A percentile compares a stretch with the other conserved stretches of the same genome.
These are phyloP conservation scores for Pseudopediastrum boryanum DNA, from an alignment of 139 green algal genomes.

Conservation along the genomic window DNA sequence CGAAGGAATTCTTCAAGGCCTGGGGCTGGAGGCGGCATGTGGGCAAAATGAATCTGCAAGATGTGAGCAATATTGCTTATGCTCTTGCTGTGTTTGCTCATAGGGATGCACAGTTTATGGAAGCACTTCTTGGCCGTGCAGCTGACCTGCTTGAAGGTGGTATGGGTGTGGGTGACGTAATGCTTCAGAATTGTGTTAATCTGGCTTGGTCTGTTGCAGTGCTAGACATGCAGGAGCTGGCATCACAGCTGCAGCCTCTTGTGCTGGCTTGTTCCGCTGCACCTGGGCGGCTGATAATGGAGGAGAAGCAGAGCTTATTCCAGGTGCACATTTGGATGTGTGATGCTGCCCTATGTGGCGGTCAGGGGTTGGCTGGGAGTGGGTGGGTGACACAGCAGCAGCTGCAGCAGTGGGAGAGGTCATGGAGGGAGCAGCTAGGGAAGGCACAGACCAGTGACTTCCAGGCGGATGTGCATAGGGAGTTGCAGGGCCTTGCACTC, in stretches of 20 bases:
- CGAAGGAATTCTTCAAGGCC: no score
- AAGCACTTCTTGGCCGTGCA: not conserved
- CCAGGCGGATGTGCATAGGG: not conserved
- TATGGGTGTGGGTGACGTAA: not conserved
- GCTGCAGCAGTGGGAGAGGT: not conserved
- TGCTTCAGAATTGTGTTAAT: no score
- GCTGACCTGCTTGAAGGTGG: not conserved
- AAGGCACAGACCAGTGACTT: not conserved
- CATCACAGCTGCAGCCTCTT: not conserved
- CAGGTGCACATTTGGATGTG: constrained; percentile 2
- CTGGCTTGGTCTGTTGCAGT: constrained; percentile 4
- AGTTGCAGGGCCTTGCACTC: not conserved
- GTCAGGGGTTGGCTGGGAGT: not conserved
- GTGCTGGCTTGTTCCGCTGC: no score
- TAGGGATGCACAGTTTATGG: not conserved
- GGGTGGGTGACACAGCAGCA: constrained; percentile 1
- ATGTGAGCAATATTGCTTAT: not conserved
- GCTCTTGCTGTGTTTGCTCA: no score
- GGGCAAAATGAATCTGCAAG: not conserved
- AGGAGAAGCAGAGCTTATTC: not conserved
- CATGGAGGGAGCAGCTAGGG: not conserved
- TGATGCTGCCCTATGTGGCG: not conserved
- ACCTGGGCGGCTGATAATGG: not conserved
- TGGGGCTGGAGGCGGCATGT: not conserved
- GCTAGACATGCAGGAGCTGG: not conserved